Evolutionary conservation across 2,329 filamentous ascomycete species (phyloP).

Genomic region (Grosmannia serpens): DNA sequence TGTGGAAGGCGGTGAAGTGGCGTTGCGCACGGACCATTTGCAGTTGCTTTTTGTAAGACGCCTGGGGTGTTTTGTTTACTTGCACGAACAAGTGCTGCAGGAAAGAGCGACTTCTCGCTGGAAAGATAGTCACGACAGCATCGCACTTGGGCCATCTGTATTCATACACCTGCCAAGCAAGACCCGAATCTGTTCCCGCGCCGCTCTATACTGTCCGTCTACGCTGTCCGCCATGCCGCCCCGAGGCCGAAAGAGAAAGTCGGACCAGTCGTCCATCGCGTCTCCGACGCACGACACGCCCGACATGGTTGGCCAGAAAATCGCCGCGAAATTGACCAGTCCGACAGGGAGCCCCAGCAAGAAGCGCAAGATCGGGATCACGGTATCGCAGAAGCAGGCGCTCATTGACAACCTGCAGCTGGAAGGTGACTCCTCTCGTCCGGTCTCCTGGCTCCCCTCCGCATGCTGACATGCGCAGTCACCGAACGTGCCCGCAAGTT

Average conservation of each 20-base stretch:
- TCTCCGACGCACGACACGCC: slow-evolving; percentile 16
- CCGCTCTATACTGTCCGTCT: slow-evolving; percentile 7
- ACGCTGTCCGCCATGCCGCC: slow-evolving; percentile 29
- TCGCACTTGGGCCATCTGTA: background rate
- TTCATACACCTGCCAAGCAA: background rate
- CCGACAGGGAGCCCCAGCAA: slow-evolving; percentile 47
- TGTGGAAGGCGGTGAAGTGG: slow-evolving; percentile 8
- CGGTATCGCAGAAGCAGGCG: slow-evolving; percentile 66
- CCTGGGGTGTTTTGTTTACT: slow-evolving; percentile 10
- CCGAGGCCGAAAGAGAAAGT: slow-evolving; percentile 34
- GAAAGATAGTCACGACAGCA: background rate
- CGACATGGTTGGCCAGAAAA: slow-evolving; percentile 14
- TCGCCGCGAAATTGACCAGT: slow-evolving; percentile 22
- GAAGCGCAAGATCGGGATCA: slow-evolving; percentile 50
- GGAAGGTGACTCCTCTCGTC: slow-evolving; percentile 51
- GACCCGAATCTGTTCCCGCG: background rate
- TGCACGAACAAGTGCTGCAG: background rate
- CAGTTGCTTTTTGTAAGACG: background rate
- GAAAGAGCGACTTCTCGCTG: background rate
- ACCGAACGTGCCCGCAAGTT: slow-evolving; percentile 80
- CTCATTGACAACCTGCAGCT: slow-evolving; percentile 82
- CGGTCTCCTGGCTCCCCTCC: background rate
- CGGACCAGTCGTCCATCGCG: slow-evolving; percentile 22
- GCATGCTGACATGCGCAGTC: slow-evolving; percentile 39
- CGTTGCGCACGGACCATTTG: slow-evolving; percentile 8